phyloP scores from a whole-genome alignment of 768 basidiomycete species.

The Kwoniella bestiolae region DNA sequence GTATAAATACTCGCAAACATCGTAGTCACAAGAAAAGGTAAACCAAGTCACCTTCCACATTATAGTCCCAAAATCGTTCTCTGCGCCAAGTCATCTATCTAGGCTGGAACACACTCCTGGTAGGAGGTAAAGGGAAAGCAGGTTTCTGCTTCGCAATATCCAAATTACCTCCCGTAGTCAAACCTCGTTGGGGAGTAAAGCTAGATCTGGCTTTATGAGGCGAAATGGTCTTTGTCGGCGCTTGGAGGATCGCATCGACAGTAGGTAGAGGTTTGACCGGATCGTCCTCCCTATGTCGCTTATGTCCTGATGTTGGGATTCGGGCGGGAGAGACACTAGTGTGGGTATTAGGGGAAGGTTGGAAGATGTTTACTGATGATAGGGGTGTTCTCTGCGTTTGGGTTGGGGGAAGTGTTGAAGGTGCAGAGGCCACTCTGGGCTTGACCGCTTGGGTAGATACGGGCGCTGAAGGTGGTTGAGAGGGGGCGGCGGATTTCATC shows the following conservation, averaged over 20 bases:
- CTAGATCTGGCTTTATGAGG: slow-evolving; percentile 7
- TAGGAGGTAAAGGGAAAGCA: slow-evolving; percentile 26
- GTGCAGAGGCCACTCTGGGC: slow-evolving; percentile 1
- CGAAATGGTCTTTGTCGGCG: not conserved
- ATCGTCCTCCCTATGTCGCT: slow-evolving; percentile 8
- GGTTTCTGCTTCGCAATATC: slow-evolving; percentile 16
- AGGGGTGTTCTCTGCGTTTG: slow-evolving; percentile 3
- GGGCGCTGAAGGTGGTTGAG: not conserved
- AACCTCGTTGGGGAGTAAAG: slow-evolving; percentile 24
- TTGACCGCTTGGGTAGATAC: not conserved
- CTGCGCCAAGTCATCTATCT: not conserved
- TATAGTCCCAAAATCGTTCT: not conserved
- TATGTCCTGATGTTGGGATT: not conserved
- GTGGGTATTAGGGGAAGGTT: not conserved
- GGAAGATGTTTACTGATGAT: slow-evolving; percentile 11
- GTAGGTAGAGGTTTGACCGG: not conserved
- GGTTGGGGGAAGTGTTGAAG: not conserved
- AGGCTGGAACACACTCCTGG: slow-evolving; percentile 17
- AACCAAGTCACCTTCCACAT: no score
- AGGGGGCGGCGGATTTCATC: not conserved
- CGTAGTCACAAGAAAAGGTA: no score
- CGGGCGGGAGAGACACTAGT: not conserved
- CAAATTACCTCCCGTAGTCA: not conserved
- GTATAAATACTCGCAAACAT: no score
- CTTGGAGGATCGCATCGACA: slow-evolving; percentile 2